Conservation (phyloP, 2,329 filamentous ascomycete species). For the Pseudocercospora crystallina region DNA sequence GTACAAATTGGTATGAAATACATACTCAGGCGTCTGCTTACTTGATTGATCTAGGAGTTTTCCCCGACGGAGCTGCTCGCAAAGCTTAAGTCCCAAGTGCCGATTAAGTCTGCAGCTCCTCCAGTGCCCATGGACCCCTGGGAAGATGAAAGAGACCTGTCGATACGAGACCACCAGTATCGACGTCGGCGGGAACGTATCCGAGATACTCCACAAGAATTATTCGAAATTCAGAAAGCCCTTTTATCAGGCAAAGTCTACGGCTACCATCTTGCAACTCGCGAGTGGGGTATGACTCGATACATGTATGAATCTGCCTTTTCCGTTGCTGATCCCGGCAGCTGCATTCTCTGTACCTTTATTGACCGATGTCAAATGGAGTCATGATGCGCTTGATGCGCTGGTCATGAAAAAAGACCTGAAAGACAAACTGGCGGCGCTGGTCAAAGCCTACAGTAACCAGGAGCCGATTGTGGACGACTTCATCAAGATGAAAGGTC, state of each 20-base stretch:
- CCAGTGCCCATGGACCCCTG: too few species aligned
- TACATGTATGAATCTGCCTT: background rate
- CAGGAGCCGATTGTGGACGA: slow-evolving; percentile 1
- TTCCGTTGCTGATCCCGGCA: background rate
- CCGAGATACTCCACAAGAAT: background rate
- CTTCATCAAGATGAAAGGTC: slow-evolving; percentile 5
- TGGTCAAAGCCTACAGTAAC: background rate
- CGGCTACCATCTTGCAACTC: background rate
- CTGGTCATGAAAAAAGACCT: slow-evolving; percentile 3
- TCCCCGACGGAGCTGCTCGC: too few species aligned
- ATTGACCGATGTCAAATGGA: background rate
- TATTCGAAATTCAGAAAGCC: slow-evolving; percentile 1
- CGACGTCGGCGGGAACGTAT: background rate
- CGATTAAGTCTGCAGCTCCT: too few species aligned
- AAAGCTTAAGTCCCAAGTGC: too few species aligned
- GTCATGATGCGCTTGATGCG: background rate
- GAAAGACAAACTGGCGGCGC: background rate
- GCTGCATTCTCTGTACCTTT: slow-evolving; percentile 1
- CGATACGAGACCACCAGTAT: background rate
- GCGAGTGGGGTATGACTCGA: background rate
- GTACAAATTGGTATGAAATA: too few species aligned
- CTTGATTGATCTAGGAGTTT: too few species aligned
- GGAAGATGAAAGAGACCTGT: too few species aligned
- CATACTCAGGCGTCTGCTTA: too few species aligned
- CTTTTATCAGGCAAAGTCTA: background rate